These are phyloP conservation scores for Botrytis byssoidea DNA, from an alignment of 2,329 filamentous ascomycete species.

Conservation along the genomic window DNA sequence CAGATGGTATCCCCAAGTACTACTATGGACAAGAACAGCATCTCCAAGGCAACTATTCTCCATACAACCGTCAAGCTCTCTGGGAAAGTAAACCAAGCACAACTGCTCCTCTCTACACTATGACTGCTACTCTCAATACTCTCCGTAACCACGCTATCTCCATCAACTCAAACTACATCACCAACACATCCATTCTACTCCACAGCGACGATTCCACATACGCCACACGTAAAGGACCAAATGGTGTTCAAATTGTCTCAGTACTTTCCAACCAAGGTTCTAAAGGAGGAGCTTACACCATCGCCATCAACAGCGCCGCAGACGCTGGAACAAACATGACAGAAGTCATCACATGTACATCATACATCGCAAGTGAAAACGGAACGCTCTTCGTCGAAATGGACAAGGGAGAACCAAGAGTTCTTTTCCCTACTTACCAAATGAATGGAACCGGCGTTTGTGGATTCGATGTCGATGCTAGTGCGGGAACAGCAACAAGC, in stretches of 20 bases:
- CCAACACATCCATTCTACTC: constrained; percentile 19
- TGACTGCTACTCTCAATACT: constrained; percentile 35
- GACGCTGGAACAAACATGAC: constrained; percentile 22
- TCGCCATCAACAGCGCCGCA: constrained; percentile 15
- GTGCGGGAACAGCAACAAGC: not conserved
- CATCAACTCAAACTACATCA: constrained; percentile 21
- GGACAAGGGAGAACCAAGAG: constrained; percentile 14
- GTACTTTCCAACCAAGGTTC: constrained; percentile 43
- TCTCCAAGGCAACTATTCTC: constrained; percentile 42
- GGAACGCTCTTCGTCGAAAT: constrained; percentile 17
- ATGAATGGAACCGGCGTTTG: constrained; percentile 15
- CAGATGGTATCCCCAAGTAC: constrained; percentile 51
- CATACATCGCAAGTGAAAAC: not conserved
- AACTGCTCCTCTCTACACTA: constrained; percentile 41
- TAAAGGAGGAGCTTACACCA: constrained; percentile 12
- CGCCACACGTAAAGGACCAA: constrained; percentile 26
- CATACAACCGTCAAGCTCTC: constrained; percentile 45
- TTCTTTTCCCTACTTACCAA: constrained; percentile 1
- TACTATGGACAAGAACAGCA: constrained; percentile 56
- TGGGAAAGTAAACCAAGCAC: constrained; percentile 44
- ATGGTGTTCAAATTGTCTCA: constrained; percentile 26
- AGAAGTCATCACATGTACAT: constrained; percentile 23
- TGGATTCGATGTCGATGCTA: not conserved
- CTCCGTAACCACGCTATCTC: constrained; percentile 26
- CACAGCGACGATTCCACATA: constrained; percentile 25